A percentile compares a stretch with the other conserved stretches of the same genome.
Evolutionary conservation across 2,329 filamentous ascomycete species (phyloP).

Genomic region (Xylaria sp.): DNA sequence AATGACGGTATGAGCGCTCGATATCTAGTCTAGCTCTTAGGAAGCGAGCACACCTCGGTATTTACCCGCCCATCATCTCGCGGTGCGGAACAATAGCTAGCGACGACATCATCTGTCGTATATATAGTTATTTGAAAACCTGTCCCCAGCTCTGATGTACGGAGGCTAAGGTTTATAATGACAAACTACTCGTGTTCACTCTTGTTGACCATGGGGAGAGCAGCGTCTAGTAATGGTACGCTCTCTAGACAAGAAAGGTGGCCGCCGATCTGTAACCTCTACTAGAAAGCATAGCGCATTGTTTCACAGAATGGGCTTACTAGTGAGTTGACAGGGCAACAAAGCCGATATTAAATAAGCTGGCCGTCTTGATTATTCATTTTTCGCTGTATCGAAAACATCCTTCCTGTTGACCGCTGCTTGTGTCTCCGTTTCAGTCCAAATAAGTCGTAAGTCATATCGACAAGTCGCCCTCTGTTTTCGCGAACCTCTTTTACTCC

Average conservation of each 20-base stretch:
- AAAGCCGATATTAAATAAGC: conserved; percentile 23
- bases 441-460: conserved; percentile 34
- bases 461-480: conserved; percentile 27
- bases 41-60: neutral
- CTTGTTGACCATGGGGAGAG: neutral
- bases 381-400: conserved; percentile 29
- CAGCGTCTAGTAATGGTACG: neutral
- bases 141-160: neutral
- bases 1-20: neutral
- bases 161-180: neutral
- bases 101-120: conserved; percentile 12
- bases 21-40: conserved; percentile 3
- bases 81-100: conserved; percentile 25
- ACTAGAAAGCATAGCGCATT: conserved; percentile 11
- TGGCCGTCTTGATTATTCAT: conserved; percentile 30
- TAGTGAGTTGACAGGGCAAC: conserved; percentile 19
- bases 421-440: conserved; percentile 26
- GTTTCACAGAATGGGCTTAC: conserved; percentile 11
- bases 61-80: conserved; percentile 20
- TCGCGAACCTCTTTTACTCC: conserved; percentile 30
- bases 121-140: neutral
- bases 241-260: neutral
- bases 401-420: conserved; percentile 14
- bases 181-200: neutral
- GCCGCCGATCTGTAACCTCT: conserved; percentile 3